Conservation (phyloP, 2,329 filamentous ascomycete species). For the Cladosporium colombiae region DNA sequence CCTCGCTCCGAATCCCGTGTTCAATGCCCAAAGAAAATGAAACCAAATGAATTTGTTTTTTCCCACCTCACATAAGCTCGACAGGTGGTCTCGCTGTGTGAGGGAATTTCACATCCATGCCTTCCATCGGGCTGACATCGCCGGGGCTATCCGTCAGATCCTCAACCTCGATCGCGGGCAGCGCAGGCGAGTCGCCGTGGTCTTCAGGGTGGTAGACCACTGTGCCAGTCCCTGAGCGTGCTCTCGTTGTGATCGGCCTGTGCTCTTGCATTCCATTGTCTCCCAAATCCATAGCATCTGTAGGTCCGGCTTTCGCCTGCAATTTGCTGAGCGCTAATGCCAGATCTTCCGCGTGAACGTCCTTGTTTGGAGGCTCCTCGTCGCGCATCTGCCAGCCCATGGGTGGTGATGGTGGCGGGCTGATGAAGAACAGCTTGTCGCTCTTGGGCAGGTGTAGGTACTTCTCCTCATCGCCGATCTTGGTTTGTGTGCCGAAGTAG, state of each 20-base stretch:
- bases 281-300: conserved; percentile 32
- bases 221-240: conserved; percentile 56
- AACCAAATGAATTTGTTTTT: neutral
- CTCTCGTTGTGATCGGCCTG: conserved; percentile 32
- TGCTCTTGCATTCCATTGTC: conserved; percentile 19
- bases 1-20: neutral
- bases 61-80: conserved; percentile 51
- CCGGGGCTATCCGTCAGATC: conserved; percentile 55
- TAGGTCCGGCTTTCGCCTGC: conserved; percentile 43
- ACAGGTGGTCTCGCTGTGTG: conserved; percentile 59
- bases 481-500: conserved; percentile 59
- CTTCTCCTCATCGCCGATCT: conserved; percentile 42
- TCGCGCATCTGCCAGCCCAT: conserved; percentile 65
- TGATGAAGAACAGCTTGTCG: conserved; percentile 67
- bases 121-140: conserved; percentile 52
- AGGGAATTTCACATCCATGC: conserved; percentile 44
- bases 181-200: conserved; percentile 59
- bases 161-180: conserved; percentile 65
- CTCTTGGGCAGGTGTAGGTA: conserved; percentile 56
- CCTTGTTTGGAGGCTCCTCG: conserved; percentile 66
- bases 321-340: conserved; percentile 58
- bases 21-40: neutral
- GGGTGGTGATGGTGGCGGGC: conserved; percentile 63
- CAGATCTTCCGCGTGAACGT: conserved; percentile 64
- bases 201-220: conserved; percentile 65